Percentiles rank a stretch among this genome's conserved stretches.
phyloP scores from a whole-genome alignment of 345 rosid genomes.

The Pelargonium nanum region DNA sequence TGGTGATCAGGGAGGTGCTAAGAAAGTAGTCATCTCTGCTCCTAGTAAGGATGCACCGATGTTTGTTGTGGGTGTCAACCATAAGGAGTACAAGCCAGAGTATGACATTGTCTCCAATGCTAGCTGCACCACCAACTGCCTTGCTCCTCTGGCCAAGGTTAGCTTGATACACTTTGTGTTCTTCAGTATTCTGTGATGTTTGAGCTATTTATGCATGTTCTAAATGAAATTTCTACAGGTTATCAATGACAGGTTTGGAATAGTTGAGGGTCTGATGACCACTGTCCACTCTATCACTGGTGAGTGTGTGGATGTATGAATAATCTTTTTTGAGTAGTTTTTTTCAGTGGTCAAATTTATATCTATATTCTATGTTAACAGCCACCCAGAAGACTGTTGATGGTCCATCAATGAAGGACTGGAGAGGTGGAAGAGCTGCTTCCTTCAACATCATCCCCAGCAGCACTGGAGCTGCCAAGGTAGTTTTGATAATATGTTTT shows the following conservation, averaged over 20 bases:
- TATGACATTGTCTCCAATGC: constrained; percentile 79
- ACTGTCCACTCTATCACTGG: constrained; percentile 86
- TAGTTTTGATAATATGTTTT: background rate
- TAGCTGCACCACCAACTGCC: constrained; percentile 96
- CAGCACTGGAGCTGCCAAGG: constrained; percentile 96
- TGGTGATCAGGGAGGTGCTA: constrained; percentile 72
- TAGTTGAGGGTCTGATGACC: constrained; percentile 94
- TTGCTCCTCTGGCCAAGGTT: constrained; percentile 94
- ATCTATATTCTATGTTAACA: constrained; percentile 9
- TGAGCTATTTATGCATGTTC: no score
- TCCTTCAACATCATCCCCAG: constrained; percentile 92
- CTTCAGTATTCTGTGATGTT: no score
- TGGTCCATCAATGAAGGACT: constrained; percentile 88
- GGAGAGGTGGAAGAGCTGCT: constrained; percentile 98
- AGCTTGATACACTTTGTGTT: no score
- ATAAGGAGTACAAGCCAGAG: constrained; percentile 76
- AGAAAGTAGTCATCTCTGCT: constrained; percentile 88
- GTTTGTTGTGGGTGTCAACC: constrained; percentile 91
- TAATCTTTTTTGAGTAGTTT: background rate
- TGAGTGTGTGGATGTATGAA: constrained; percentile 2
- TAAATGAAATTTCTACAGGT: constrained; percentile 30
- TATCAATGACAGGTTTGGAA: constrained; percentile 77
- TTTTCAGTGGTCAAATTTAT: background rate
- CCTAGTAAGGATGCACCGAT: constrained; percentile 95
- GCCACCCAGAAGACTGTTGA: constrained; percentile 96